Base-by-base conservation (phyloP, 257 asterid genomes). In the Catharanthus roseus region DNA sequence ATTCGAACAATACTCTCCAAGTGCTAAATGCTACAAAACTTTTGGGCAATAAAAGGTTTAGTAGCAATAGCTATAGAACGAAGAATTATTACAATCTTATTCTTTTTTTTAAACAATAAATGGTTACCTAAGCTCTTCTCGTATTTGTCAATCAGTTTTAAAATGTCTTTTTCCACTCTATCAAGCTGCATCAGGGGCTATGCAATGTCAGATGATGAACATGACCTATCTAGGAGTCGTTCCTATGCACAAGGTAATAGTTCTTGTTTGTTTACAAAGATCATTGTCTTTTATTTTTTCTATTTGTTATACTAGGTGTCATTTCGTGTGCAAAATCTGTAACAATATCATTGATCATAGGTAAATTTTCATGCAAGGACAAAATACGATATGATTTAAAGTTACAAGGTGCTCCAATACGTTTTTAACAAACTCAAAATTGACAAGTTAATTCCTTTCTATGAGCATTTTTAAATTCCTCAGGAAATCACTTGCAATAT, bases 161-260 rank as follows among this genome's bases (percentile, higher is more conserved):
- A 41, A 50, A 39, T 44, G 58, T 61, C 62, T 50, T 61, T 70
- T 11, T 16, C 65, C 53, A 5, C 7, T 49, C 23, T 77, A 49
- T 66, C 77, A 92, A 97, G 96, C 91, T 75, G 95, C 95, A 41
- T 90, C 98, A 44, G 98, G 98, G 50, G 98, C 98, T 60, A 93
- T 90, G 68, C 98, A 92, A 72, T 92, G 98, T 68, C 98, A 92
- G 85, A 81, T 92, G 95, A 88, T 92, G 86, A 97, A 92, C 81
- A 86, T 87, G 95, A 84, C 91, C 70, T 81, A 83, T 75, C 92
- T 96, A 33, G 98, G 97, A 70, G 83, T 86, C 58, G 98, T 92
- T 83, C 98, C 98, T 3, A 92, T 92, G 92, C 98, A 92, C 84
- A 92, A 90, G 91, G 98, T 91, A 72, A 72, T 41, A 31, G n/a